These are phyloP conservation scores for Serendipita vermifera DNA, from an alignment of 768 basidiomycete species.

Conservation along the genomic window DNA sequence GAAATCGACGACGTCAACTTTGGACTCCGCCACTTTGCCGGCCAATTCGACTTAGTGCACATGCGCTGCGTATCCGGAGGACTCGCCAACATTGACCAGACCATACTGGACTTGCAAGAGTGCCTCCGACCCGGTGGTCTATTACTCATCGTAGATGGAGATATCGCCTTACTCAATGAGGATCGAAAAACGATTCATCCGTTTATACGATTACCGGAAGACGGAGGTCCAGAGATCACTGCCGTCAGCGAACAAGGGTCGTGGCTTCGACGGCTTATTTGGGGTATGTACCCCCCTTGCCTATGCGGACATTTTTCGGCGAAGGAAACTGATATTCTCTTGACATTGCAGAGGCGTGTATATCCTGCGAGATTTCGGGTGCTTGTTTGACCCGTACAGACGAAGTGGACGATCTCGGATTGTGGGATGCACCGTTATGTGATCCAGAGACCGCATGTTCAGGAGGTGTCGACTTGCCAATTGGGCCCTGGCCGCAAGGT, in stretches of 20 bases:
- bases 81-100: background rate
- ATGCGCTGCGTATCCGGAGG: background rate
- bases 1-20: slow-evolving; percentile 2
- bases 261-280: background rate
- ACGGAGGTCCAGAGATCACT: background rate
- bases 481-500: background rate
- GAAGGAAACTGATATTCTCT: background rate
- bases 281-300: background rate
- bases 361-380: background rate
- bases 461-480: background rate
- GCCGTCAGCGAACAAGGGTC: background rate
- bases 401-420: background rate
- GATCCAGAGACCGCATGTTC: background rate
- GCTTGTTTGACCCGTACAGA: background rate
- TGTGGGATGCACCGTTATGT: background rate
- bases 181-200: background rate
- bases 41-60: background rate
- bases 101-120: background rate
- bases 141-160: slow-evolving; percentile 6
- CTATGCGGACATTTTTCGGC: background rate
- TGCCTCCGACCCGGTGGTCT: slow-evolving; percentile 10
- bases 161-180: background rate
- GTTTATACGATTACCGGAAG: background rate
- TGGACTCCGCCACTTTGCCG: background rate
- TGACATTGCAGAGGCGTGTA: background rate